Evolutionary conservation across 352 stramenopile genomes (phyloP), one percentile per base, ranked within the genome.

Genomic region (Globisporangium heterothallicum): DNA sequence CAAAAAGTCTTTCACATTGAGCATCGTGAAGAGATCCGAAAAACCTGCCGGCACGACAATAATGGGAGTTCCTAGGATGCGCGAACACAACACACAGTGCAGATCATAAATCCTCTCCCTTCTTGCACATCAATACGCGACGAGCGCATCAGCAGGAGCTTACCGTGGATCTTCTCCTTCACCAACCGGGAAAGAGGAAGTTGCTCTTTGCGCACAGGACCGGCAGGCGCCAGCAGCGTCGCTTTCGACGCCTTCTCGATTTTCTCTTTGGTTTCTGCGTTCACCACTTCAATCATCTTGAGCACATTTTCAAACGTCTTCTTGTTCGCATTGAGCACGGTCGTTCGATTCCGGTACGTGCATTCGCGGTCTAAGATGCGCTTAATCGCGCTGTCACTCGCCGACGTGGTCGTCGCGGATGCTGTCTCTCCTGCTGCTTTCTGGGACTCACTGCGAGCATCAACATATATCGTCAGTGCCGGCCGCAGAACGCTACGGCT

Each of bases 41-140:
- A 88, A 88, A 2, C 86, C 84, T 0, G 85, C 86, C 0, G 88
- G 88, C 8, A 97, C 81, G 24, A 97, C 83, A 66, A 97, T 97
- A 49, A 97, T 96, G n/a, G 84, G 84, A 7, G 78, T 95, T 19
- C 83, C 78, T 88, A 46, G 18, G 13, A 14, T 9, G 49, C 24
- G 13, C 18, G 26, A 48, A 8, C 12, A 53, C 38, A 30, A 12
- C 16, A 43, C 6, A 35, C 9, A 16, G 12, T 30, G 24, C n/a
- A 29, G 22, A 16, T 26, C 2, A n/a, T n/a, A n/a, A n/a, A n/a
- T n/a, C n/a, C n/a, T n/a, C n/a, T n/a, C n/a, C n/a, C n/a, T n/a
- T n/a, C n/a, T n/a, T n/a, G n/a, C n/a, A n/a, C n/a, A n/a, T n/a
- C n/a, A n/a, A n/a, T n/a, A 42, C n/a, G 16, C 1, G 40, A 56